Base-by-base conservation (phyloP, 2,329 filamentous ascomycete species). In the Raffaelea albimanens region DNA sequence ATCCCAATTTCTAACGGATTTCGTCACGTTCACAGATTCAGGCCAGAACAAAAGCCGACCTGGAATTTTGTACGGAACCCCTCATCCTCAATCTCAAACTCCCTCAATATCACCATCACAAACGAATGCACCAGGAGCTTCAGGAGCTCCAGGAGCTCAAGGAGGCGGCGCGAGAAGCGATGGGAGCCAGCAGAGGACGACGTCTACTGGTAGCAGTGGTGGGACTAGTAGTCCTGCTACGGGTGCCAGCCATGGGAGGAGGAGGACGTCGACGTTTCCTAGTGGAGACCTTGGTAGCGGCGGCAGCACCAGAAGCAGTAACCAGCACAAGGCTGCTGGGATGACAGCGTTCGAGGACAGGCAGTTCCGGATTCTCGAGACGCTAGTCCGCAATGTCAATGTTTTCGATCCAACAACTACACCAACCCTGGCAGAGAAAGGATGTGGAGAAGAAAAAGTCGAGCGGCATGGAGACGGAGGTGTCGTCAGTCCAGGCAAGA, bases 271-370 rank as follows among this genome's bases (percentile, higher is more conserved):
- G 13, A 29, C 25, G 25, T 13, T 13, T 29, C 34, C 34, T 5
- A 38, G 34, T 19, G 18, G 34, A 16, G 34, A 16, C 31, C 10
- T 9, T 34, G 31, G 34, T 16, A 38, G 14, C 5, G n/a, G 7
- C 5, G n/a, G 14, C 34, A 38, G 34, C 34, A 38, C 5, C 34
- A 38, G 14, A 8, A 38, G 7, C 34, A 14, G 36, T 16, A 31
- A 29, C 14, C 21, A 36, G 9, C 13, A 3, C 21, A 22, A 3
- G 36, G 16, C 18, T 10, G 16, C 18, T 11, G 25, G 42, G 20
- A 31, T 59, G 45, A 54, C 55, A 18, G 31, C 50, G 11, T 55
- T 60, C 23, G 57, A 60, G 18, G 42, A 42, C 23, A 52, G 50
- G 38, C 54, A 58, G 50, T 53, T 51, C 22, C 14, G 45, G 22